Percentiles rank a stretch among this genome's conserved stretches.
Conservation (phyloP, 1,284 basidiomycete genomes). For the Rhizoctonia solani region DNA sequence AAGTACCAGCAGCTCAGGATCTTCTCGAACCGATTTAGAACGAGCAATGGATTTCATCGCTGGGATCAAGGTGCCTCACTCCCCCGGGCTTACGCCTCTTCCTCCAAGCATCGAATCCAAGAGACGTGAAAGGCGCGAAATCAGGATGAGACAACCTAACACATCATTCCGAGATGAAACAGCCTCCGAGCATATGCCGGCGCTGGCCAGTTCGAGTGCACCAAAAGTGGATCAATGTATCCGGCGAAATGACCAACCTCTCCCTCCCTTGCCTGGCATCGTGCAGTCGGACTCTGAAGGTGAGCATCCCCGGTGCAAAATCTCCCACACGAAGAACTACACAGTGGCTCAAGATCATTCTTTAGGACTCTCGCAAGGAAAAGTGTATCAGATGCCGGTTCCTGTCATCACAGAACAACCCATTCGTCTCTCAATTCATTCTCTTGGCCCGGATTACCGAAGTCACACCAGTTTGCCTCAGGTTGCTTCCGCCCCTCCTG, state of each 20-base stretch:
- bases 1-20: not conserved
- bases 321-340: not conserved
- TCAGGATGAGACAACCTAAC: too few species aligned
- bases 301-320: not conserved
- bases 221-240: not conserved
- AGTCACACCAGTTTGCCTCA: too few species aligned
- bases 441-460: too few species aligned
- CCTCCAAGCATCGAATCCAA: not conserved
- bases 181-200: not conserved
- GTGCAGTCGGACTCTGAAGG: not conserved
- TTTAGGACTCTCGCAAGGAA: not conserved
- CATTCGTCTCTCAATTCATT: too few species aligned
- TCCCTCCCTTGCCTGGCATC: not conserved
- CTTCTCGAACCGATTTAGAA: not conserved
- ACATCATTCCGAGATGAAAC: not conserved
- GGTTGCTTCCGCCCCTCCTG: too few species aligned
- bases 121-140: not conserved
- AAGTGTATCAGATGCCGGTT: conserved; percentile 1
- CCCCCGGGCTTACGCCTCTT: not conserved
- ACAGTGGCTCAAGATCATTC: not conserved
- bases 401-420: not conserved
- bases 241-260: not conserved
- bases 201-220: not conserved
- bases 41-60: conserved; percentile 23
- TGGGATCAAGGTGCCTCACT: not conserved